Conservation (phyloP, 495 filamentous ascomycete genomes). For the Aspergillus taichungensis region DNA sequence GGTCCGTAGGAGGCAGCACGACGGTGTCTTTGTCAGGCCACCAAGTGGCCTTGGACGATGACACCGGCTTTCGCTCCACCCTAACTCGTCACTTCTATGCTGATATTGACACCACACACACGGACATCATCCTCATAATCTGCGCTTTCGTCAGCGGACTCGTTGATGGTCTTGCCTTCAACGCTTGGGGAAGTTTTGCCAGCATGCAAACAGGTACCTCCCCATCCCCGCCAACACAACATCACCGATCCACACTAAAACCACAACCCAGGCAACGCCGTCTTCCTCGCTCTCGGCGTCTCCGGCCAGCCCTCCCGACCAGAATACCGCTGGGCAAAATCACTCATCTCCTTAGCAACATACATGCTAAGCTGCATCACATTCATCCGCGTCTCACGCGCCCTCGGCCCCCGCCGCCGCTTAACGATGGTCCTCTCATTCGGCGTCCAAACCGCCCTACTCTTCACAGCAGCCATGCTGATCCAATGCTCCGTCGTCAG, state of each 20-base stretch:
- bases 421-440: conserved; percentile 48
- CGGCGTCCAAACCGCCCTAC: conserved; percentile 41
- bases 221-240: not conserved
- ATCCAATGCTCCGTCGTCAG: conserved; percentile 35
- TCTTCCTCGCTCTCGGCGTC: conserved; percentile 31
- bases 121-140: conserved; percentile 28
- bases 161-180: conserved; percentile 31
- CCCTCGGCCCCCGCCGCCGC: conserved; percentile 30
- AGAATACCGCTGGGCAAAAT: conserved; percentile 34
- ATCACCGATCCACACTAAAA: not conserved
- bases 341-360: conserved; percentile 25
- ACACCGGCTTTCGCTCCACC: conserved; percentile 6
- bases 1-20: conserved; percentile 19
- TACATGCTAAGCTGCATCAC: conserved; percentile 27
- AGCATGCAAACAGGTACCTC: conserved; percentile 49
- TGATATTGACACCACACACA: conserved; percentile 16
- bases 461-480: conserved; percentile 45
- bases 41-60: conserved; percentile 7
- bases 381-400: conserved; percentile 26
- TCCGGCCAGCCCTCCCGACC: conserved; percentile 30
- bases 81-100: conserved; percentile 12
- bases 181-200: conserved; percentile 47
- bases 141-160: conserved; percentile 32
- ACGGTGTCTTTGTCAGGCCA: conserved; percentile 17
- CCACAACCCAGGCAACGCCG: conserved; percentile 26